Evolutionary conservation across 192 early-diverging fungal genomes (phyloP), one percentile per base, ranked within the genome.

Genomic region (Tieghemiomyces parasiticus): DNA sequence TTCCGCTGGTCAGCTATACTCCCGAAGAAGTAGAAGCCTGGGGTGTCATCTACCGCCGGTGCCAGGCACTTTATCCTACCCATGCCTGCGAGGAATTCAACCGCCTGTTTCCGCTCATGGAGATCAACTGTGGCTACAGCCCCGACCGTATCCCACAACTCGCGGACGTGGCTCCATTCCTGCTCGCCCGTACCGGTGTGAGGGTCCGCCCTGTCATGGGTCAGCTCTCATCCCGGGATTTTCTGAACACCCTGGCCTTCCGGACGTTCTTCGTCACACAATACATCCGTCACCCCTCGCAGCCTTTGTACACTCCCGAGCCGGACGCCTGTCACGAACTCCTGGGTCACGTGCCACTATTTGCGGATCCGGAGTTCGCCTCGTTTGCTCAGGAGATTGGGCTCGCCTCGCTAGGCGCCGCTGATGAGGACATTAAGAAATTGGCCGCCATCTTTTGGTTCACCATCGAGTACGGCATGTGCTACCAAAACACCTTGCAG

Each of bases 201-300:
- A 92, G 90, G 22, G 62, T 97, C 61, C 83, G 94, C 29, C 94
- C 94, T 2, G 91, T 93, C n/a, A 92, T 90, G 86, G 94, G 93
- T 9, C 74, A 95, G 20, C 77, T 97, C 51, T 88, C 89, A 38
- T 84, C 87, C 31, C 76, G 94, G 33, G 94, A 97, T 69, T 97
- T 97, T 64, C 71, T 97, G 64, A 97, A 97, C 67, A 86, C 85
- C 31, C 80, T 97, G 68, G 94, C 92, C 3, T 97, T 97, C 78
- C 83, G 94, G 50, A 91, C 95, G 6, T 97, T 97, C 78, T 89
- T 93, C 72, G 86, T 83, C 47, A 97, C 94, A 9, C 94, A 97
- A 73, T 97, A 97, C 70, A 92, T 97, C 69, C 88, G 94, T 28
- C 94, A 97, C 67, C 81, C 86, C 68, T 90, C 89, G 2, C 74